phyloP scores from a whole-genome alignment of 2,329 filamentous ascomycete genomes.

The Triangularia setosa region DNA sequence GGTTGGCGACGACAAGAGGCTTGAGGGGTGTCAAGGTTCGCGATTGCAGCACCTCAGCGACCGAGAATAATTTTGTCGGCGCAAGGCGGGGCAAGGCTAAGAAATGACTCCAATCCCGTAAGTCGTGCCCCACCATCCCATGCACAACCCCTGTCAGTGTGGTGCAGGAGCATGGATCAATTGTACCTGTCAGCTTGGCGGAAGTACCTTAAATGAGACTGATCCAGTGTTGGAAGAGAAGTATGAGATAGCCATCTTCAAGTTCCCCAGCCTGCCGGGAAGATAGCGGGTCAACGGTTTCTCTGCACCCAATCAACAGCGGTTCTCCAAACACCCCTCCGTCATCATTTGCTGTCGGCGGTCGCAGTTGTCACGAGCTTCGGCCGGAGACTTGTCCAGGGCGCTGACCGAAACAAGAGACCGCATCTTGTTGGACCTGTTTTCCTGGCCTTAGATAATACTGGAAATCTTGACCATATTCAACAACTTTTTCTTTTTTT shows the following conservation, averaged over 20 bases:
- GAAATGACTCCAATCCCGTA: constrained; percentile 21
- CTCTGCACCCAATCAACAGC: not conserved
- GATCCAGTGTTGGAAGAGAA: not conserved
- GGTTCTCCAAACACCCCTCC: not conserved
- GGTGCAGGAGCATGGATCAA: not conserved
- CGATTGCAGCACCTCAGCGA: not conserved
- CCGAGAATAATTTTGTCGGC: constrained; percentile 21
- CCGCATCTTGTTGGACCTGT: not conserved
- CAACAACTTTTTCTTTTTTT: not conserved
- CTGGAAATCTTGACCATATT: not conserved
- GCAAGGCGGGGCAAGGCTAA: constrained; percentile 22
- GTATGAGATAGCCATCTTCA: not conserved
- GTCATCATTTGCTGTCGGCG: constrained; percentile 4
- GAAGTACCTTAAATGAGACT: not conserved
- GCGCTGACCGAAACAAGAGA: not conserved
- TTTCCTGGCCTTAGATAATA: not conserved
- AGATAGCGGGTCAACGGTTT: not conserved
- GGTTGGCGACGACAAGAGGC: constrained; percentile 5
- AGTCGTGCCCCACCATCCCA: constrained; percentile 27
- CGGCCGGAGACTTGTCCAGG: not conserved
- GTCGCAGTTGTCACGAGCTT: not conserved
- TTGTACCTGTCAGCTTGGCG: not conserved
- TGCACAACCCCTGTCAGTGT: not conserved
- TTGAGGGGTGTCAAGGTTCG: constrained; percentile 8
- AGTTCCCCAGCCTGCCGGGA: not conserved